Base-by-base conservation (phyloP, 148 eudicot genomes). In the Cornus suecica region DNA sequence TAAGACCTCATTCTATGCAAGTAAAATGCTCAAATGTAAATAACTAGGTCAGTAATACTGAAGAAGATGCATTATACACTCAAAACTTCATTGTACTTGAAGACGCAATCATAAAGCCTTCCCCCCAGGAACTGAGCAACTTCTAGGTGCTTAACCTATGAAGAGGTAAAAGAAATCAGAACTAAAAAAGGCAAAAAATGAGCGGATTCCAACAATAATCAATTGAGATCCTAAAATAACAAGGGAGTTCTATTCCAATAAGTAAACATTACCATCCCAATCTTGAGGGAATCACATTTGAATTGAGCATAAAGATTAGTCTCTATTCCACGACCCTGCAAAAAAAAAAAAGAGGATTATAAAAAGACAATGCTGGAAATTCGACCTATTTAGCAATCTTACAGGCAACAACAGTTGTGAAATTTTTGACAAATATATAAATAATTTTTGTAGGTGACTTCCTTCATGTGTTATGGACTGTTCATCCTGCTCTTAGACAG, bases 301-400 rank as follows among this genome's bases (percentile, higher is more conserved):
- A 96, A 91, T 66, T 87, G 97, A 73, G 99, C 98, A 81, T 96
- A 96, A 13, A 96, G 91, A 80, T 96, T 96, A 60, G 99, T 96
- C 89, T 96, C 99, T 73, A 96, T 90, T 82, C 93, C 99, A 70
- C 99, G 99, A 8, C 99, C 99, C 99, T 96, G 90, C 64, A 80
- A 63, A n/a, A 69, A 29, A 23, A 32, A 23, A 32, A 42, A 65
- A 28, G 24, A 58, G 27, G 28, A 9, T 60, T 13, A 25, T 51
- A 24, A 29, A 54, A 4, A 37, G 7, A 32, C 5, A 37, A 37
- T 37, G 42, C 42, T 56, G 45, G 60, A 31, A 70, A 58, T 26
- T 25, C 60, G 69, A 51, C 41, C 22, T 30, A 30, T 32, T 20
- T 6, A 31, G 75, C 66, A 31, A 16, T 16, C 4, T 16, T 48